Base-by-base conservation (phyloP, 2,329 filamentous ascomycete species). In the Penicillium brasilianum region DNA sequence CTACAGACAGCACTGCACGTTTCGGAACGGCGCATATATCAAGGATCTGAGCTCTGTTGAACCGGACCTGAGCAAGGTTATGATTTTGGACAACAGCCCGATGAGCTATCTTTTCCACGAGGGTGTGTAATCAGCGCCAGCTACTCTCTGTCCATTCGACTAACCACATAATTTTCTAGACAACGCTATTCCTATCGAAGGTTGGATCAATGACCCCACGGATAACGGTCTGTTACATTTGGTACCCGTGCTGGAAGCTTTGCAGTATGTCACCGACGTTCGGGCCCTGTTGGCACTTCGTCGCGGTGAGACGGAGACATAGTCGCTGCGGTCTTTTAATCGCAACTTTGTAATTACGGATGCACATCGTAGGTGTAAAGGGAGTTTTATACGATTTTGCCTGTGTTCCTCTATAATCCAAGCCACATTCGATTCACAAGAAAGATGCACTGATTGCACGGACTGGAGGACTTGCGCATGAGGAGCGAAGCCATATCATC, bases 81-180 rank as follows among this genome's bases (percentile, higher is more conserved):
- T 98, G 90, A 99, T 99, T 76, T 83, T 99, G 78, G 95, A 99
- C 81, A 99, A 99, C 75, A 97, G 93, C 77, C 95, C 95, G 58
- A 87, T 97, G 82, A 97, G 93, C 81, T 99, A 98, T 80, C 91
- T 97, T 80, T 98, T 98, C 80, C 94, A 98, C 75, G 93, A 97
- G 88, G 94, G 95, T 95, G 81, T 74, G 86, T 41, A 62, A 53
- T 48, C 14, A 50, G 46, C 43, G 58, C n/a, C 13, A 36, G 28
- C 46, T 53, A 60, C 41, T 44, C n/a, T 30, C 59, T 59, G 37
- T 39, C n/a, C 3, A 10, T 20, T 10, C 4, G 5, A n/a, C 46
- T 6, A 52, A 62, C 64, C 52, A 67, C 51, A 57, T 61, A 48
- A 56, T 62, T 48, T 11, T 43, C 56, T 72, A 99, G 95, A 99